Percentiles rank a stretch among this genome's conserved stretches.
These are phyloP conservation scores for Schwanniomyces sp. DNA, from an alignment of 805 yeast genomes.

Conservation along the genomic window DNA sequence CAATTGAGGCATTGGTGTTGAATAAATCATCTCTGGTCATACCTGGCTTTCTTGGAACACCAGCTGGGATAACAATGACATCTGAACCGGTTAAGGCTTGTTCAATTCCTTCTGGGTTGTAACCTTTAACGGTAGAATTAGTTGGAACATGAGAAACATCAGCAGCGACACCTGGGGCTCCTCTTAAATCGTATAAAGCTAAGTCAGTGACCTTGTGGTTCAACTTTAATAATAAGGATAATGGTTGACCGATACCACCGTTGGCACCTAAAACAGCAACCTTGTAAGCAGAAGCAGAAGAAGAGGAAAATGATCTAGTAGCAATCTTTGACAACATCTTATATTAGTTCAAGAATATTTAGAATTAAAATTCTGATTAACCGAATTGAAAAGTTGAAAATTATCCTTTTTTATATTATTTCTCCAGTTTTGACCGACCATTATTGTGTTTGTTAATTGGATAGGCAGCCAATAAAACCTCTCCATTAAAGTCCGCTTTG, in stretches of 20 bases:
- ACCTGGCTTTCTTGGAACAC: conserved; percentile 98
- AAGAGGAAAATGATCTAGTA: conserved; percentile 64
- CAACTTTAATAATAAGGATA: conserved; percentile 66
- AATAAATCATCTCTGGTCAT: conserved; percentile 98
- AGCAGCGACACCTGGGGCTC: conserved; percentile 97
- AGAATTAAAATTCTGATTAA: not conserved
- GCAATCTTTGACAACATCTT: conserved; percentile 58
- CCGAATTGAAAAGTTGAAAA: not conserved
- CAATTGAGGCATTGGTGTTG: conserved; percentile 95
- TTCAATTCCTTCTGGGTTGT: conserved; percentile 74
- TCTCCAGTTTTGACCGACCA: not conserved
- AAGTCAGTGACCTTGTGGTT: conserved; percentile 86
- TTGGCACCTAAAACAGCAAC: conserved; percentile 82
- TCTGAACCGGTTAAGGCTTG: conserved; percentile 78
- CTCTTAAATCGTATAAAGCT: conserved; percentile 83
- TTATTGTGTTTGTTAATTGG: not conserved
- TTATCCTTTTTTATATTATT: conserved; percentile 1
- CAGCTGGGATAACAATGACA: conserved; percentile 92
- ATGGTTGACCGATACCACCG: conserved; percentile 87
- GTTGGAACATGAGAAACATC: conserved; percentile 94
- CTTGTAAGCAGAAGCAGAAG: conserved; percentile 64
- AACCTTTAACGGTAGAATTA: conserved; percentile 84
- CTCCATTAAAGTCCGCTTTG: not conserved
- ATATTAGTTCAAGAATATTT: not conserved
- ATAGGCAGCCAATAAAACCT: not conserved